Base-by-base conservation (phyloP, 1,139 yeast genomes). In the Candida pseudoviswanathii region DNA sequence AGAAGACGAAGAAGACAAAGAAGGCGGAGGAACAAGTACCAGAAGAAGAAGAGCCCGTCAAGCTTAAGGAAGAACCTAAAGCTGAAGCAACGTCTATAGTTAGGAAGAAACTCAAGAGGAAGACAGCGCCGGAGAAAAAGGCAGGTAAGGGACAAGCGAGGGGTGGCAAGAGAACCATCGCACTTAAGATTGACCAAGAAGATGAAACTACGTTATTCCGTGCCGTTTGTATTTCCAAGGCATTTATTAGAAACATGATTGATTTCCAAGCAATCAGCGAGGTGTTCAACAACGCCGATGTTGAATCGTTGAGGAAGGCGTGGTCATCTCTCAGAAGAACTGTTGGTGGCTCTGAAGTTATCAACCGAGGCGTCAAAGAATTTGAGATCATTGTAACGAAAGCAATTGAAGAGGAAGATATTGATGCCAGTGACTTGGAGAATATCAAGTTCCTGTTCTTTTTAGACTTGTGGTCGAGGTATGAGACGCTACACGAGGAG, bases 301-400 rank as follows among this genome's bases (percentile, higher is more conserved):
- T 67, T 3, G 67, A 71, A 2, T 68, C 74, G 0, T 75, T 84
- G 11, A 74, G 73, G 48, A 76, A 80, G 43, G 80, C 77, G 51
- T 89, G 96, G 96, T 80, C 84, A 0, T 69, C 73, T 9, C 71
- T 84, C 6, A 71, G 89, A 40, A 80, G 78, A 52, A 71, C 67
- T 58, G 70, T 80, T 58, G 94, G 92, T 1, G 82, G 80, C 0
- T 67, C 75, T 22, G 64, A 62, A 8, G 82, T 81, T 0, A 73
- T 85, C 1, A 66, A 67, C 27, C 74, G 75, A 51, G 85, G 87
- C 0, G 73, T 78, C 41, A 77, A 77, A 44, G 75, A 79, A 3
- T 87, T 89, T 79, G 89, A 85, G 57, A 67, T 68, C 22, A 70
- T 85, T 16, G 77, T 88, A 8, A 54, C 80, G 51, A 68, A 68